Percentiles rank a stretch among this genome's conserved stretches.
phyloP scores from a whole-genome alignment of 2,329 filamentous ascomycete genomes.

The Venturia oleaginea region DNA sequence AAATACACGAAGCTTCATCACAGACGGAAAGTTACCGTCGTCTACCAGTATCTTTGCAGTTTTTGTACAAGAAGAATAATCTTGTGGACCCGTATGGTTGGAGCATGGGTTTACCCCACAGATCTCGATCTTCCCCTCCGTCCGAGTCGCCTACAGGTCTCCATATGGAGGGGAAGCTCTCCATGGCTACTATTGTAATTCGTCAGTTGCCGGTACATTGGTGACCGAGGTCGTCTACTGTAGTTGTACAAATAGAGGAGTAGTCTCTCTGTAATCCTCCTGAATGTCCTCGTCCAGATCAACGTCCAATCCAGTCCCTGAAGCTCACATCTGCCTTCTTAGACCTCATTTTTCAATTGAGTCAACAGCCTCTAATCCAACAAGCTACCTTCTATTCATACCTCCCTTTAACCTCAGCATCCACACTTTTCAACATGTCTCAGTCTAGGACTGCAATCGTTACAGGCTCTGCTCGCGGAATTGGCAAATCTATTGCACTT shows the following conservation, averaged over 20 bases:
- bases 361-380: background rate
- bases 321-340: background rate
- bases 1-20: background rate
- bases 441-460: slow-evolving; percentile 23
- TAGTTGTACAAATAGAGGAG: background rate
- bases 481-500: slow-evolving; percentile 52
- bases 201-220: background rate
- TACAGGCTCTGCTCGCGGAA: slow-evolving; percentile 30
- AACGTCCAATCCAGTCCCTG: background rate
- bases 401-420: background rate
- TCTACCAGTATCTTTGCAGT: background rate
- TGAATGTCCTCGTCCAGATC: background rate
- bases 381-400: background rate
- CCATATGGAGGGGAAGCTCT: background rate
- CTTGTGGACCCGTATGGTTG: background rate
- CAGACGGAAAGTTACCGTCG: background rate
- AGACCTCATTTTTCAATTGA: background rate
- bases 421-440: background rate
- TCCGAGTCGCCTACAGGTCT: background rate
- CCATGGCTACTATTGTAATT: background rate
- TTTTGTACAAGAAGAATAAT: background rate
- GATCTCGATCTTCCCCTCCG: background rate
- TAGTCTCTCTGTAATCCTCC: background rate
- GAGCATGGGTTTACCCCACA: background rate
- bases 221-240: background rate